Percentiles rank a stretch among this genome's conserved stretches.
These are phyloP conservation scores for Cladochytrium replicatum DNA, from an alignment of 192 early-diverging fungal species.

Conservation along the genomic window DNA sequence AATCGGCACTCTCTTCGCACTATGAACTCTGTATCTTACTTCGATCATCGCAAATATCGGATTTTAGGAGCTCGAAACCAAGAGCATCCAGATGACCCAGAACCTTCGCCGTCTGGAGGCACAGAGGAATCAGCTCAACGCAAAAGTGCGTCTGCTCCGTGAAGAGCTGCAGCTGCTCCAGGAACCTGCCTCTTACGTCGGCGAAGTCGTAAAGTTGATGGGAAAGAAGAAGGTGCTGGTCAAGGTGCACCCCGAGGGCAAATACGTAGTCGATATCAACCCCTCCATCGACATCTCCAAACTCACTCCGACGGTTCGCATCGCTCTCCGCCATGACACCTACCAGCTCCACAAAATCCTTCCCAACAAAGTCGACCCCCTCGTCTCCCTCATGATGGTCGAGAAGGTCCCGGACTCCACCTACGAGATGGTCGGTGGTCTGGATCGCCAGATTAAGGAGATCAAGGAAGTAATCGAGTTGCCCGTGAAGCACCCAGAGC, in stretches of 20 bases:
- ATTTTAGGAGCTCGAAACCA: constrained; percentile 81
- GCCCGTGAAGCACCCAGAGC: constrained; percentile 97
- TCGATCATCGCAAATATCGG: no score
- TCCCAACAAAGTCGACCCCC: constrained; percentile 95
- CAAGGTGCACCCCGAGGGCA: constrained; percentile 90
- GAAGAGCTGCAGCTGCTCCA: constrained; percentile 96
- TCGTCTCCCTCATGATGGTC: constrained; percentile 99
- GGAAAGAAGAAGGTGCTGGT: constrained; percentile 81
- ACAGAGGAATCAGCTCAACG: constrained; percentile 93
- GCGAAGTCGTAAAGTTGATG: constrained; percentile 97
- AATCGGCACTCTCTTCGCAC: not conserved
- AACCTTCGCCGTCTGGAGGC: constrained; percentile 97
- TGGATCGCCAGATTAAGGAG: constrained; percentile 99
- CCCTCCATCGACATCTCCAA: constrained; percentile 80
- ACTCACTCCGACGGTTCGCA: constrained; percentile 85
- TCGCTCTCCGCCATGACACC: constrained; percentile 84
- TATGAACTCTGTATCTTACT: not conserved
- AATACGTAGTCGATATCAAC: constrained; percentile 95
- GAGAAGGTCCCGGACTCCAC: constrained; percentile 99
- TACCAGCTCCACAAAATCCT: constrained; percentile 91
- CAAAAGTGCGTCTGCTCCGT: constrained; percentile 92
- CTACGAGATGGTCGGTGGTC: constrained; percentile 98
- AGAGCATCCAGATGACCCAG: constrained; percentile 82
- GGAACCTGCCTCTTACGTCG: constrained; percentile 91
- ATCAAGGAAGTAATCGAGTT: constrained; percentile 99